Evolutionary conservation across 2,329 filamentous ascomycete genomes (phyloP), one percentile per base, ranked within the genome.

Genomic region (Volutella citrinella): DNA sequence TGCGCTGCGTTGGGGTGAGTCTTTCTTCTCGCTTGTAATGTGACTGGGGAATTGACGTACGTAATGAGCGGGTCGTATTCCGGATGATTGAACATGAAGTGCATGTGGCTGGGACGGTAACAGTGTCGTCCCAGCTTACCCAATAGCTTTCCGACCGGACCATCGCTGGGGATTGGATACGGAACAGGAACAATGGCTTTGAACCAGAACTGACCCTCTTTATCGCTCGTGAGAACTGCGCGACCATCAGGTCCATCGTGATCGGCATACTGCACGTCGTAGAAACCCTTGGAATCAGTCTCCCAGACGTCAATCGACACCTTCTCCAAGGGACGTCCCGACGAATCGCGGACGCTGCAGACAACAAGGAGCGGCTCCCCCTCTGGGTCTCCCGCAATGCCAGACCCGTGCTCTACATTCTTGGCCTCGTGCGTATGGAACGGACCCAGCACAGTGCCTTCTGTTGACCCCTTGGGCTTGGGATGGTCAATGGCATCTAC

Each of bases 141-240:
- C 52, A 91, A 62, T 50, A 91, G 58, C 61, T 79, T 77, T 1
- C 87, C 88, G 2, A 94, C 87, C 0, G 88, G 87, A 10, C 85
- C 86, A 61, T 94, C 87, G 53, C 86, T 73, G 4, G 87, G 86
- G 52, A 94, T 91, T 0, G 85, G 82, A 61, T 94, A 95, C 36
- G 82, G 80, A 39, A 94, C 87, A 0, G 88, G 88, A 43, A 82
- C 80, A 57, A 95, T 87, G 0, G 82, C 87, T 54, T 80, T 82
- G 68, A 94, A 95, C 81, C 84, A 93, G 60, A 95, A 38, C 13
- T 27, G 30, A 9, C 50, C 54, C 11, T 55, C 31, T n/a, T 38
- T 43, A 23, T 54, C 51, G 22, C 49, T 55, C 7, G 33, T 38
- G 38, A 57, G 39, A 23, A 53, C 30, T 29, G 43, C 46, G 4